Base-by-base conservation (phyloP, 2,329 filamentous ascomycete species). In the Sclerotinia trifoliorum region DNA sequence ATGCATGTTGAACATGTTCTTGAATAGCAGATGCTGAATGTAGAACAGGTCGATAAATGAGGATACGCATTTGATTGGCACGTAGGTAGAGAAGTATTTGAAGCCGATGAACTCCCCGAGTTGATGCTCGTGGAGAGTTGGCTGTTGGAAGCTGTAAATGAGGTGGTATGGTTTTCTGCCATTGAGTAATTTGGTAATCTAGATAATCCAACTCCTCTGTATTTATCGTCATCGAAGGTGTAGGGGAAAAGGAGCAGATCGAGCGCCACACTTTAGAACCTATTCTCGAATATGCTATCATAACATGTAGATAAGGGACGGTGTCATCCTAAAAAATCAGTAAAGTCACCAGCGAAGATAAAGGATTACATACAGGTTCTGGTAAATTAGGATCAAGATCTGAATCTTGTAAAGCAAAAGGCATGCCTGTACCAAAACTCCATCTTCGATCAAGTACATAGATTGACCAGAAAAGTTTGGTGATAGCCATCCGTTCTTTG, bases 401-500 rank as follows among this genome's bases (percentile, higher is more conserved):
- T 21, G 91, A 86, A 75, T 97, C 93, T 72, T 94, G 90, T 48
- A 96, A 83, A 2, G 91, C 89, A 80, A 93, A 96, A 0, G 93
- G 93, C 78, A 97, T 84, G 0, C 93, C 93, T 0, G 92, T 94
- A n/a, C 90, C 91, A 73, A 97, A 92, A 71, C 90, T 93, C 93
- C 93, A 97, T 63, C 93, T 85, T 51, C 93, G 84, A 77, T 97
- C 94, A 51, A 97, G 82, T 5, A 93, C 89, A 75, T 95, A 96
- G 24, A 93, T 88, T 1, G 90, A 88, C 94, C 92, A 97, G 78
- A 96, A 96, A 19, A 92, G 86, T 62, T 89, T 86, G 39, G 91
- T 83, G 0, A 90, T 88, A 63, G 87, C 84, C 62, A 84, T 82
- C 61, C 91, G 85, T 70, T 93, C 90, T 54, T 87, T 83, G 56